These are phyloP conservation scores for Phytophthora cryptogea DNA, from an alignment of 352 stramenopile genomes.

Conservation along the genomic window DNA sequence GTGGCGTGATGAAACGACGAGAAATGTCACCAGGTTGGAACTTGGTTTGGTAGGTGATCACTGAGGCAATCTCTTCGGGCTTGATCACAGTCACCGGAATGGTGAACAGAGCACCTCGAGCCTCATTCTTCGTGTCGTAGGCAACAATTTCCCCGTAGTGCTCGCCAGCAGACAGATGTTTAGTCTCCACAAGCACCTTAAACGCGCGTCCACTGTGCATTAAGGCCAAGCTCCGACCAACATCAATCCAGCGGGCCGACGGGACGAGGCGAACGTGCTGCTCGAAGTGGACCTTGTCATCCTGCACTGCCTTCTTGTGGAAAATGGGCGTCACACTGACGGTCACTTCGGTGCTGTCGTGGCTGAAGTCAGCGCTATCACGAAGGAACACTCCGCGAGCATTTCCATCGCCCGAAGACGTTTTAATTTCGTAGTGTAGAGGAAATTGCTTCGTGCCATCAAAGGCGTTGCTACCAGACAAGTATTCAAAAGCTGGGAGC, in stretches of 20 bases:
- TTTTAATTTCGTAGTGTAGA: constrained; percentile 58
- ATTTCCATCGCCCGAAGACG: constrained; percentile 47
- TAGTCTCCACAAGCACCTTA: constrained; percentile 90
- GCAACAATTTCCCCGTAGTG: constrained; percentile 89
- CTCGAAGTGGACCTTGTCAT: constrained; percentile 89
- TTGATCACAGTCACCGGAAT: constrained; percentile 93
- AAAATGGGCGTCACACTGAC: constrained; percentile 90
- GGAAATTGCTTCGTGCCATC: constrained; percentile 71
- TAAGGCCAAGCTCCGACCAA: constrained; percentile 83
- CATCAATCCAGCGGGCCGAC: constrained; percentile 88
- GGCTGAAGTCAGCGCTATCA: constrained; percentile 74
- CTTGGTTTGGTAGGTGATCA: constrained; percentile 49
- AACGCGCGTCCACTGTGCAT: constrained; percentile 88
- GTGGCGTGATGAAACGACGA: constrained; percentile 84
- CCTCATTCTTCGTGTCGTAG: constrained; percentile 69
- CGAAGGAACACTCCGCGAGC: constrained; percentile 84
- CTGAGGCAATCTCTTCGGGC: constrained; percentile 53
- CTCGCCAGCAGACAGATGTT: constrained; percentile 73
- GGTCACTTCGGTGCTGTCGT: constrained; percentile 78
- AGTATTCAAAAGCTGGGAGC: constrained; percentile 74
- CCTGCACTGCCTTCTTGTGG: constrained; percentile 80
- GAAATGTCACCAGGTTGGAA: constrained; percentile 71
- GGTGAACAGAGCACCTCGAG: constrained; percentile 80
- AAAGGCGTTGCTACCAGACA: constrained; percentile 51
- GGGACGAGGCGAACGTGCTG: constrained; percentile 83